Base-by-base conservation (phyloP, 768 basidiomycete species). In the Termitomyces sp. region DNA sequence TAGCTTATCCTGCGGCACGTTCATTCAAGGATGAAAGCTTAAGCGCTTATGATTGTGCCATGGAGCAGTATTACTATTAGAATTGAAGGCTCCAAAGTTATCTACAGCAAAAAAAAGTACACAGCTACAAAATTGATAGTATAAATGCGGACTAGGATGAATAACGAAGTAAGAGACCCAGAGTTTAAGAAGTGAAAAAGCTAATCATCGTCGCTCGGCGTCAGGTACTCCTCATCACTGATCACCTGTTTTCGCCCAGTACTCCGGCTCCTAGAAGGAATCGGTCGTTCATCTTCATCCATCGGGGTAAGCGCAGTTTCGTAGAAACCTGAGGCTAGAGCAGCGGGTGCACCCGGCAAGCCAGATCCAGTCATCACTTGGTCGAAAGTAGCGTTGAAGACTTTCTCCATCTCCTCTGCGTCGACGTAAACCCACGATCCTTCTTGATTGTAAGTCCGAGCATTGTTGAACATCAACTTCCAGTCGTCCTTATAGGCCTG, bases 391-490 rank as follows among this genome's bases (percentile, higher is more conserved):
- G 83, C 76, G 56, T 89, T 80, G 67, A 95, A 94, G 46, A 86
- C 85, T 66, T 89, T 90, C 72, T 96, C 89, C 89, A 95, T 92
- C 74, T 93, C 91, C 46, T 92, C 89, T 7, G 96, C 94, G 57
- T 96, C 93, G 56, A 89, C 78, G 70, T 94, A 96, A 35, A 97
- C 94, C 89, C 91, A 93, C 0, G 93, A 95, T 1, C 89, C 93
- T 70, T 96, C 93, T 69, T 89, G 87, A 68, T 98, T 98, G 77
- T 93, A 98, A 41, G 84, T 89, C 63, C 90, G 81, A 5, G 96
- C 95, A 64, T 98, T 98, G 69, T 84, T 80, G 70, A 95, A 98
- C 89, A 99, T 94, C 53, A 94, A 80, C 60, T 81, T 80, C 85
- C 88, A 93, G 68, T 96, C 93, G 43, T 84, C 82, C 54, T 81